Evolutionary conservation across 768 basidiomycete genomes (phyloP), one percentile per base, ranked within the genome.

Genomic region (Hygrocybe punicea): DNA sequence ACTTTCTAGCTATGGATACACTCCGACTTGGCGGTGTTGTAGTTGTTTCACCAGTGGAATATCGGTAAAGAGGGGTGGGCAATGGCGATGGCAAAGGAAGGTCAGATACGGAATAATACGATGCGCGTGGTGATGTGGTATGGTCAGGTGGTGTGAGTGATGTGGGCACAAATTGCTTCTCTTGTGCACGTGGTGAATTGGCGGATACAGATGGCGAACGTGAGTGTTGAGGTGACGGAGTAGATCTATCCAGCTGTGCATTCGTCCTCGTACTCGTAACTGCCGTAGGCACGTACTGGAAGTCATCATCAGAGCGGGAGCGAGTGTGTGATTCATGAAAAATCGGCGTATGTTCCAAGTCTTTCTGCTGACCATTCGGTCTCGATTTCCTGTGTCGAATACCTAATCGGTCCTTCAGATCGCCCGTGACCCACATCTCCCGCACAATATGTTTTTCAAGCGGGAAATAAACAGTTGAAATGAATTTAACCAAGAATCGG

Each of bases 391-490:
- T 81, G 63, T 85, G 88, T 35, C 75, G 70, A 55, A 93, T 80
- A 3, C 91, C 91, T 4, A 93, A 76, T 39, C 78, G 83, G 60
- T 92, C 90, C 68, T 93, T 93, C 55, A 93, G 78, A 65, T 92
- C 84, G 3, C 91, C 91, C 57, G 70, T 65, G 4, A 93, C 89
- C 91, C 90, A 93, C 83, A 85, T 88, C 76, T 98, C 96, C 25
- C 96, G 86, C 7, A 98, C 78, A 55, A 98, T 86, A 63, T 97
- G 91, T 67, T 85, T 88, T 78, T 98, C 96, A 16, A 85, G 75
- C 2, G 95, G 94, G 48, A 69, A 73, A 65, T 94, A 97, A 1
- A 85, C 80, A 1, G 85, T 77, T 9, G 80, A 76, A 58, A 87
- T 66, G 67, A 82, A 92, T 66, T 91, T 91, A 71, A 84, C 76